Evolutionary conservation across 805 yeast species (phyloP).

Genomic region (Blastobotrys terrestris): DNA sequence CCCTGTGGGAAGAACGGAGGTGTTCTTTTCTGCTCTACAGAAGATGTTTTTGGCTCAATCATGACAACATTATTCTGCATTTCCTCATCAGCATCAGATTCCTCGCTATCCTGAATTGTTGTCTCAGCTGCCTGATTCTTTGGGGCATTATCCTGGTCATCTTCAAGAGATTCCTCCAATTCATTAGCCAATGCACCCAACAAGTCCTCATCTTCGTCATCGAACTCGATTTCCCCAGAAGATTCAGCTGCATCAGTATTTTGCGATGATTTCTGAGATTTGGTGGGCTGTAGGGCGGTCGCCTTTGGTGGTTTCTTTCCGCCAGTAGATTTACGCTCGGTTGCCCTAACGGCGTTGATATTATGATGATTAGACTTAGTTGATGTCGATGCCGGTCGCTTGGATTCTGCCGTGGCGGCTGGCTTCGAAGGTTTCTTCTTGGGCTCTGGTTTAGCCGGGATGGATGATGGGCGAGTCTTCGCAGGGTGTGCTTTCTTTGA

Average conservation of each 20-base stretch:
- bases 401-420: not conserved
- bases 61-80: slow-evolving; percentile 4
- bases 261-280: too few relatives aligned
- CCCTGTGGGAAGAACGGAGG: too few relatives aligned
- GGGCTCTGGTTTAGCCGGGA: not conserved
- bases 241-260: too few relatives aligned
- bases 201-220: slow-evolving; percentile 27
- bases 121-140: not conserved
- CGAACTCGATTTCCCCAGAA: too few relatives aligned
- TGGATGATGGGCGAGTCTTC: not conserved
- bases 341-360: too few relatives aligned
- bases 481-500: not conserved
- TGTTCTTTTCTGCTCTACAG: too few relatives aligned
- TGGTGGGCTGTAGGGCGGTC: too few relatives aligned
- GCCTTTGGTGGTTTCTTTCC: too few relatives aligned
- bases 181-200: slow-evolving; percentile 29
- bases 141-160: slow-evolving; percentile 12
- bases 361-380: too few relatives aligned
- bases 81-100: slow-evolving; percentile 16
- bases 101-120: slow-evolving; percentile 9
- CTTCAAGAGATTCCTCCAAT: slow-evolving; percentile 23
- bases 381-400: too few relatives aligned
- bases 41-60: not conserved
- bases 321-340: too few relatives aligned
- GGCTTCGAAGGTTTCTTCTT: not conserved